Evolutionary conservation across 2,329 filamentous ascomycete genomes (phyloP), one percentile per base, ranked within the genome.

Genomic region (Colletotrichum incanum): DNA sequence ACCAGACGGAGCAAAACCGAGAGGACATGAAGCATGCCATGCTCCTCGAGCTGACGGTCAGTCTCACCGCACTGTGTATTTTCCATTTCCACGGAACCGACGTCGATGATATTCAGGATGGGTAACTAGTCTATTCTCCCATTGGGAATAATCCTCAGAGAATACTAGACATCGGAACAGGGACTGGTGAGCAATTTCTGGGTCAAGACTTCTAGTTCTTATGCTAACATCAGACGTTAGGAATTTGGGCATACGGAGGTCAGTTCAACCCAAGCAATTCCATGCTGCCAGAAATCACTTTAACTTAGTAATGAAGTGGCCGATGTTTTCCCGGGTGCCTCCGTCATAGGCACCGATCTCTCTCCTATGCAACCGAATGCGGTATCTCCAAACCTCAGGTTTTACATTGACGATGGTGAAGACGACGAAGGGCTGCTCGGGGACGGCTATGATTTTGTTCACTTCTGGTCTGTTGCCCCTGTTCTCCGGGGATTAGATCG

Each of bases 351-450:
- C 55, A 83, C 81, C 34, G 84, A 86, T 63, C 73, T 86, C 23
- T 85, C 84, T 52, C 3, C 84, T 85, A 87, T 74, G 83, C 84
- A 2, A 79, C 79, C 45, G 84, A 82, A 79, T 84, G 91, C 49
- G 16, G 49, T 28, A 16, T 90, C 90, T 20, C 84, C 87, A 14
- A 92, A 92, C 76, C 84, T 89, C n/a, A 84, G 83, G 9, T 92
- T 92, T 80, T 82, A 91, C 70, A 85, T 93, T 12, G 90, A 92
- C 75, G 90, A 92, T 76, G 86, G 87, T 62, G 89, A 91, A 74
- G 84, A 87, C 58, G 28, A 34, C 31, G 84, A 88, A 11, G 93
- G 91, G 91, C 74, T 81, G 5, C 81, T 82, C 34, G 88, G 87
- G 61, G 79, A 83, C 5, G 82, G 86, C 65, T 91, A 88, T 76